Evolutionary conservation across 2,329 filamentous ascomycete genomes (phyloP).

Genomic region (Aureobasidium sp.): DNA sequence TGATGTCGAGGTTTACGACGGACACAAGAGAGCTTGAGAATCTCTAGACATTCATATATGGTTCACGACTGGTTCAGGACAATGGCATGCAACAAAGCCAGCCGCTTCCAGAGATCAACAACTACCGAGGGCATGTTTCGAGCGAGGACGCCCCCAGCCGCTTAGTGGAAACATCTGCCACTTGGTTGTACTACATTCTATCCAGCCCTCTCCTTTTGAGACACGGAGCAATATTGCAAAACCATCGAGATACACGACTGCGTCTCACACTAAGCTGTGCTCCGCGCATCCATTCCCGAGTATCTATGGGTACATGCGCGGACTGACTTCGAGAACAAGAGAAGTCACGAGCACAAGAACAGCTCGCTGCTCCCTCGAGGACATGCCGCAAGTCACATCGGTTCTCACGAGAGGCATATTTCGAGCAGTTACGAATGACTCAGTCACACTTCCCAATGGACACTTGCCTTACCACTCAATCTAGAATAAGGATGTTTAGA

Average conservation of each 20-base stretch:
- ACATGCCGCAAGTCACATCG: background rate
- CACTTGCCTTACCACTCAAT: background rate
- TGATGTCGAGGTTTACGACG: conserved; percentile 25
- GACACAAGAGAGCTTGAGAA: conserved; percentile 20
- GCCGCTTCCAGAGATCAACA: background rate
- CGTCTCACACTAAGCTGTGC: background rate
- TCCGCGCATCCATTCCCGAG: too few species aligned
- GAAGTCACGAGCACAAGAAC: background rate
- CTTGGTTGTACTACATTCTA: background rate
- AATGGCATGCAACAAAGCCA: background rate
- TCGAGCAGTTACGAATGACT: background rate
- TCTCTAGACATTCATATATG: background rate
- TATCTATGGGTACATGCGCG: background rate
- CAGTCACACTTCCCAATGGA: background rate
- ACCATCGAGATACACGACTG: background rate
- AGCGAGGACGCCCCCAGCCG: too few species aligned
- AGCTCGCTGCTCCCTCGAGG: background rate
- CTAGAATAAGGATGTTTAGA: background rate
- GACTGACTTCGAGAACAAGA: background rate
- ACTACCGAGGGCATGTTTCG: too few species aligned
- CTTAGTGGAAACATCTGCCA: too few species aligned
- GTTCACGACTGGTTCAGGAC: background rate
- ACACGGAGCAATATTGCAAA: background rate
- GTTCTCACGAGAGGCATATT: background rate
- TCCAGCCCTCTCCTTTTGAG: background rate